phyloP scores from a whole-genome alignment of 352 stramenopile genomes.

The Pythium chondricola region DNA sequence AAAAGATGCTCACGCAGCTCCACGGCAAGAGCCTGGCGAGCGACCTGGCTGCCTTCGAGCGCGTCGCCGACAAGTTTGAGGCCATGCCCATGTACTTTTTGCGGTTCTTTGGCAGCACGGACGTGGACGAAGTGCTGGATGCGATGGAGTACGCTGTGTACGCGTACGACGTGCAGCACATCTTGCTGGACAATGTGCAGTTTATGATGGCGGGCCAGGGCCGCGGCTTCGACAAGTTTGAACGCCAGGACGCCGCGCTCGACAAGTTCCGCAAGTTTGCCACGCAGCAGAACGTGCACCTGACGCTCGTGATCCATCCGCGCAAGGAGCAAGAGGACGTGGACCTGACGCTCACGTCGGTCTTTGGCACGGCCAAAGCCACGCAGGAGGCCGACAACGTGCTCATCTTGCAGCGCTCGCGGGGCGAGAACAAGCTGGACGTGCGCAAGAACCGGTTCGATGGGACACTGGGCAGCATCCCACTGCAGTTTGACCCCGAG shows the following conservation, averaged over 20 bases:
- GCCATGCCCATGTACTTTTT: slow-evolving; percentile 97
- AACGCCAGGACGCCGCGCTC: slow-evolving; percentile 91
- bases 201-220: slow-evolving; percentile 97
- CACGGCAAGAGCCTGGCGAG: slow-evolving; percentile 57
- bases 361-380: slow-evolving; percentile 98
- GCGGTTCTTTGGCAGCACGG: slow-evolving; percentile 96
- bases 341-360: slow-evolving; percentile 91
- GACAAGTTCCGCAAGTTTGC: slow-evolving; percentile 97
- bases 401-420: slow-evolving; percentile 95
- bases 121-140: slow-evolving; percentile 94
- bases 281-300: slow-evolving; percentile 96
- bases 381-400: slow-evolving; percentile 99
- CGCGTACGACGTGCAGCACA: slow-evolving; percentile 97
- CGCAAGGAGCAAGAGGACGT: slow-evolving; percentile 96
- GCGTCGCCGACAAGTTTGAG: slow-evolving; percentile 88
- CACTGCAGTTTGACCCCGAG: slow-evolving; percentile 76
- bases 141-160: slow-evolving; percentile 99
- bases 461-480: slow-evolving; percentile 85
- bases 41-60: slow-evolving; percentile 75
- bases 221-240: slow-evolving; percentile 84
- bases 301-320: slow-evolving; percentile 98
- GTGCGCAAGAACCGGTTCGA: slow-evolving; percentile 96
- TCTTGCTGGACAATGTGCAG: slow-evolving; percentile 99
- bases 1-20: slow-evolving; percentile 98
- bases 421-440: slow-evolving; percentile 91